Evolutionary conservation across 148 eudicot species (phyloP).

Genomic region (Camellia lanceoleosa): DNA sequence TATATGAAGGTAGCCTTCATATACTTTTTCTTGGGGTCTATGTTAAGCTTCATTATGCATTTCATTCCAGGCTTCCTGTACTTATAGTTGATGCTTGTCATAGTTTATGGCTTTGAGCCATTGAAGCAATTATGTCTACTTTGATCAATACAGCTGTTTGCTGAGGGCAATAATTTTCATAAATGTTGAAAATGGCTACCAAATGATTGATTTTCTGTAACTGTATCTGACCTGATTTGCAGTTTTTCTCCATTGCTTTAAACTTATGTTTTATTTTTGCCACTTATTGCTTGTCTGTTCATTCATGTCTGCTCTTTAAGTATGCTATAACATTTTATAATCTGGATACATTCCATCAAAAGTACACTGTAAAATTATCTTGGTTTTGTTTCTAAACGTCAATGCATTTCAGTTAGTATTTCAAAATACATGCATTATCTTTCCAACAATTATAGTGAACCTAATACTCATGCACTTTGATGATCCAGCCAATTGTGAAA

Average conservation of each 20-base stretch:
- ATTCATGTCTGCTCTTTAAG: neutral
- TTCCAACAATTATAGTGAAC: neutral
- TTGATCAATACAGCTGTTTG: neutral
- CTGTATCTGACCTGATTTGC: neutral
- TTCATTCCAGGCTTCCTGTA: neutral
- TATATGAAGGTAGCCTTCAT: neutral
- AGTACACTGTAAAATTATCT: neutral
- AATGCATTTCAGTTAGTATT: neutral
- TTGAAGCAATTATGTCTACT: neutral
- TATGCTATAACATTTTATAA: neutral
- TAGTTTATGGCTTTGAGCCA: neutral
- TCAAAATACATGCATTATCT: neutral
- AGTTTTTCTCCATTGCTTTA: neutral
- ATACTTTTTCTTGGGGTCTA: neutral
- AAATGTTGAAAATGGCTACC: neutral
- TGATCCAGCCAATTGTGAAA: conserved; percentile 45
- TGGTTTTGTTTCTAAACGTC: neutral
- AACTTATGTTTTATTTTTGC: neutral
- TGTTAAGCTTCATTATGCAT: neutral
- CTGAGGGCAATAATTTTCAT: neutral
- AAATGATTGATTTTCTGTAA: neutral
- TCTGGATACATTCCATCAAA: neutral
- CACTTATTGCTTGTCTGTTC: neutral
- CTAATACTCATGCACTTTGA: conserved; percentile 2
- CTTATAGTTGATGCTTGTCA: neutral